Evolutionary conservation across 805 yeast species (phyloP), one percentile per base, ranked within the genome.

Genomic region (Wickerhamomyces subpelliculosus): DNA sequence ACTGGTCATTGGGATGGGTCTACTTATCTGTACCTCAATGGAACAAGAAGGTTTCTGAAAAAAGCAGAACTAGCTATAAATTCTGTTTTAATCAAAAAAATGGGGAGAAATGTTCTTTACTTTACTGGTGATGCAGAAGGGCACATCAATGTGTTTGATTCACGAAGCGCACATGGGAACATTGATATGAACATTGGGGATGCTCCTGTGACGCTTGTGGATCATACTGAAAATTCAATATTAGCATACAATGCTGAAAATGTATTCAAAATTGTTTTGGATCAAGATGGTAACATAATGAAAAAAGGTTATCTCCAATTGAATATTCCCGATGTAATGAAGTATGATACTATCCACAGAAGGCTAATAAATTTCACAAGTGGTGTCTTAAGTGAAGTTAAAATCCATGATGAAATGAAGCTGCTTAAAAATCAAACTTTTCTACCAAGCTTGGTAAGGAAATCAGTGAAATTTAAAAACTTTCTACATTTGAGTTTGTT

Each of bases 61-160:
- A 38, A 37, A 12, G 26, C 41, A 4, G 39, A 41, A 3, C 12
- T 42, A 8, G 47, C 52, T 1, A 38, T 47, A 3, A 45, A 42
- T 25, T 54, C 55, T 8, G 47, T 44, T 1, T 16, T 46, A 10
- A 35, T 48, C 13, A 54, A 54, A 23, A 37, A 27, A 5, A 1
- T 40, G 8, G 27, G 19, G 0, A 18, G 36, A 1, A 20, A 17
- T 3, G 11, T 41, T 3, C 17, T 38, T 3, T 50, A 39, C 20
- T 9, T 51, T 9, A 26, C 37, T 32, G 58, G 58, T 13, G 54
- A 50, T 32, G 49, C 52, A 10, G 47, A 53, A 34, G 59, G 59
- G 6, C 38, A 47, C 11, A 32, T 52, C 3, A 17, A 25, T 1
- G 16, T 19, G 43, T 1, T 18, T n/a, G n/a, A n/a, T n/a, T n/a